Conservation (phyloP, 805 yeast genomes). For the Zygoascus biomembranicola region DNA sequence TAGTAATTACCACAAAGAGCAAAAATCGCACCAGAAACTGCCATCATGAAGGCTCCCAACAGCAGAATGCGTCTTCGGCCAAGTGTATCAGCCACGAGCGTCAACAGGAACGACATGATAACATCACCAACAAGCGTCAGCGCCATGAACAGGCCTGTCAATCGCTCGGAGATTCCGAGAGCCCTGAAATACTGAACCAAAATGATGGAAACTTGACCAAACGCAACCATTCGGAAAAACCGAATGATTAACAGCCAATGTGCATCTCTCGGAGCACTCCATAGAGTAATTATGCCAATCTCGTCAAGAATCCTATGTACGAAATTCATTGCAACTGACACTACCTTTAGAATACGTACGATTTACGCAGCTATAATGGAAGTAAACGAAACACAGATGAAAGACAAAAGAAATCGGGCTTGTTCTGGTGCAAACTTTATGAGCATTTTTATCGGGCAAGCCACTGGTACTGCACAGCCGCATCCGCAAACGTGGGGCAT, state of each 20-base stretch:
- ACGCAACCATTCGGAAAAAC: constrained; percentile 30
- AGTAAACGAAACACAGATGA: too few relatives aligned
- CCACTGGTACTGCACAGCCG: too few relatives aligned
- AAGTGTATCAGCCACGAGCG: constrained; percentile 38
- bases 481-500: too few relatives aligned
- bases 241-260: constrained; percentile 26
- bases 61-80: constrained; percentile 39
- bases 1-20: constrained; percentile 28
- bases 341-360: too few relatives aligned
- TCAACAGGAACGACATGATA: constrained; percentile 37
- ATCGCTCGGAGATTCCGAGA: constrained; percentile 34
- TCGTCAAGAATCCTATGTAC: not conserved
- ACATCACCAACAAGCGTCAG: constrained; percentile 45
- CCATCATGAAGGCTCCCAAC: constrained; percentile 36
- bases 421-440: too few relatives aligned
- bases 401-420: too few relatives aligned
- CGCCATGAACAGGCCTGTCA: constrained; percentile 44
- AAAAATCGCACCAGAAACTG: constrained; percentile 37
- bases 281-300: constrained; percentile 2
- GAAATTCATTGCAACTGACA: not conserved
- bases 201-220: constrained; percentile 31
- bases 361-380: too few relatives aligned
- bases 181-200: constrained; percentile 39
- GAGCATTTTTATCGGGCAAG: too few relatives aligned
- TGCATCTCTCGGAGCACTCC: constrained; percentile 24